Base-by-base conservation (phyloP, 495 filamentous ascomycete species). In the Alectoria sarmentosa region DNA sequence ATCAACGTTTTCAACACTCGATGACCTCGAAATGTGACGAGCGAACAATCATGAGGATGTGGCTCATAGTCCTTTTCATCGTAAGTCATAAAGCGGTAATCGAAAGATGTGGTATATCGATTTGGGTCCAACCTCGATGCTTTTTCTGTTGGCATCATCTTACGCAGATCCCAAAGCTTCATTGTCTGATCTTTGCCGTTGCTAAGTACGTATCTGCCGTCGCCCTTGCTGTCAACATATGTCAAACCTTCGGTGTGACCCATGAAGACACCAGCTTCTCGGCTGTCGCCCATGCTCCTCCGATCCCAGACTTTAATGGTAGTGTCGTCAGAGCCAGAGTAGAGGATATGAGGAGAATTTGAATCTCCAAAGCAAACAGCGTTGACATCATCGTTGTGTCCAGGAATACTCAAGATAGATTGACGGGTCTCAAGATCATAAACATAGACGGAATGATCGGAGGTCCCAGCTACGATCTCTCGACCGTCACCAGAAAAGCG, bases 121-220 rank as follows among this genome's bases (percentile, higher is more conserved):
- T 72, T 72, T n/a, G 81, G 76, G 28, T 83, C 76, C 61, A 86
- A 75, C 2, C 69, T 71, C 42, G 84, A 83, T 60, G 86, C 89
- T 23, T 81, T 80, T 28, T 84, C 79, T 26, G 85, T 86, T 28
- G 83, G 84, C 82, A 90, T 89, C 82, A 90, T 90, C 66, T 84
- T 88, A 62, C 95, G 81, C 56, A 98, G 76, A 76, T 98, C 94
- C 94, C 94, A 98, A 6, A 98, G 82, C 76, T 98, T 98, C 88
- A 96, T 96, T 39, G 85, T 90, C 74, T 98, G 94, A 69, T 98
- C 94, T 70, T 98, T 98, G 64, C 83, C 89, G 66, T 98, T 98
- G 65, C 89, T 93, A 10, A 98, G 81, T 13, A 98, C 87, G 71
- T 96, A 98, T 70, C 94, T 83, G 13, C 94, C 94, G 72, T 98